Evolutionary conservation across 2,329 filamentous ascomycete genomes (phyloP).

Genomic region (Reticulascus tulasneorum): DNA sequence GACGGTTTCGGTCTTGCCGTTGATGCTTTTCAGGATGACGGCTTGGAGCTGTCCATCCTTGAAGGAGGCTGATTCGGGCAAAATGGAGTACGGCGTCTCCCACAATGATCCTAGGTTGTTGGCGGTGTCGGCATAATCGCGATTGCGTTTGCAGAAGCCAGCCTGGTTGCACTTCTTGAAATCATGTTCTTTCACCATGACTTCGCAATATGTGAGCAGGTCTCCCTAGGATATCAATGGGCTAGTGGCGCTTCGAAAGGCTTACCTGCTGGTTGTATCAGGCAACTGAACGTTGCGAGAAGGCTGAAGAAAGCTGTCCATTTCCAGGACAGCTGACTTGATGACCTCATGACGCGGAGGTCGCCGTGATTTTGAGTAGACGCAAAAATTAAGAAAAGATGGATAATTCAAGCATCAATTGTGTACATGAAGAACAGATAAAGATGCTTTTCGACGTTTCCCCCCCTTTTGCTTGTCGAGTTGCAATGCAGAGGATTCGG

Average conservation of each 20-base stretch:
- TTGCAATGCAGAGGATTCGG: no score
- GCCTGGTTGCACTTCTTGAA: constrained; percentile 97
- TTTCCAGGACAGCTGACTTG: constrained; percentile 47
- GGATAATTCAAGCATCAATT: not conserved
- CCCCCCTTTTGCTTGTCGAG: no score
- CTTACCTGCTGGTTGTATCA: constrained; percentile 64
- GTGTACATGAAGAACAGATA: not conserved
- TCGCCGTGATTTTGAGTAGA: constrained; percentile 6
- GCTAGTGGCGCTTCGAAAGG: no score
- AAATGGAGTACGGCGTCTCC: constrained; percentile 76
- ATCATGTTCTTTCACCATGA: constrained; percentile 86
- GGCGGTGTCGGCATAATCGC: constrained; percentile 79
- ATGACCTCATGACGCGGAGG: constrained; percentile 45
- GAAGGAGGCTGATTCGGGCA: constrained; percentile 68
- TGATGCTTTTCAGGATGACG: constrained; percentile 75
- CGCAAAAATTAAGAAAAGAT: not conserved
- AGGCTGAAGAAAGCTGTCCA: constrained; percentile 65
- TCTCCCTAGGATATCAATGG: not conserved
- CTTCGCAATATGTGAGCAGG: constrained; percentile 37
- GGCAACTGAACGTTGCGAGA: constrained; percentile 52
- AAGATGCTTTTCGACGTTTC: not conserved
- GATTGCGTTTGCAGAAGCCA: constrained; percentile 95
- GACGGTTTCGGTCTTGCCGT: constrained; percentile 62
- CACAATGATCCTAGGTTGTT: constrained; percentile 62
- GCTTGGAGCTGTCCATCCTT: constrained; percentile 77